Evolutionary conservation across 108 stramenopile species (phyloP), one percentile per base, ranked within the genome.

Genomic region (Cyclotella kingstonii): DNA sequence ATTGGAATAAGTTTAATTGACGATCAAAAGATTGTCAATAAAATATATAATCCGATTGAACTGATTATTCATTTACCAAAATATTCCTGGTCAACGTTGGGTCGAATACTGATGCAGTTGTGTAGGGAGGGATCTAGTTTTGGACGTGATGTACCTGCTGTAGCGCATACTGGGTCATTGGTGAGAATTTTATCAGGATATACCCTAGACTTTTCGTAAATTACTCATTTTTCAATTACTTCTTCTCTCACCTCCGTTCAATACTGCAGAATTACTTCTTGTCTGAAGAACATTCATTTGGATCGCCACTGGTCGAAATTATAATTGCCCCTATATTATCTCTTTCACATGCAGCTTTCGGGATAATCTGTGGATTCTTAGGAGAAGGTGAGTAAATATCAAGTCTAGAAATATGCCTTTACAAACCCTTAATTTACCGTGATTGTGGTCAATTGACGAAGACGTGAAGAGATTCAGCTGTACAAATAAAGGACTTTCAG

Each of bases 11-110:
- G 27, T 1, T 64, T 63, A 21, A 60, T 38, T 43, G 61, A 29
- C 38, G 51, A 52, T 65, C 59, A 51, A 42, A 10, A 61, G 40
- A 44, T 31, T 39, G 60, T 27, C 25, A 15, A 18, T 46, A 48
- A 63, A 27, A 29, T 29, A 21, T 14, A 53, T 46, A 28, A 41
- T 35, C 55, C 60, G 14, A 54, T 61, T n/a, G 54, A 63, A 33
- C 33, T 79, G 28, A 31, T 80, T 5, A 17, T 93, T 40, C 71
- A 86, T 38, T 46, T 93, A 52, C 84, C 85, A 7, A 76, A 81
- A 14, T 87, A 90, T 77, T 90, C 89, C 5, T 93, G 92, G 92
- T 73, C 80, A 2, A 51, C 78, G n/a, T 35, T 90, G 3, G 89
- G 92, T 6, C 68, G 82, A 27, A 76, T 84, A 69, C 53, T 93